Conservation (phyloP, 192 early-diverging fungal species). For the Coemansia nantahalensis region DNA sequence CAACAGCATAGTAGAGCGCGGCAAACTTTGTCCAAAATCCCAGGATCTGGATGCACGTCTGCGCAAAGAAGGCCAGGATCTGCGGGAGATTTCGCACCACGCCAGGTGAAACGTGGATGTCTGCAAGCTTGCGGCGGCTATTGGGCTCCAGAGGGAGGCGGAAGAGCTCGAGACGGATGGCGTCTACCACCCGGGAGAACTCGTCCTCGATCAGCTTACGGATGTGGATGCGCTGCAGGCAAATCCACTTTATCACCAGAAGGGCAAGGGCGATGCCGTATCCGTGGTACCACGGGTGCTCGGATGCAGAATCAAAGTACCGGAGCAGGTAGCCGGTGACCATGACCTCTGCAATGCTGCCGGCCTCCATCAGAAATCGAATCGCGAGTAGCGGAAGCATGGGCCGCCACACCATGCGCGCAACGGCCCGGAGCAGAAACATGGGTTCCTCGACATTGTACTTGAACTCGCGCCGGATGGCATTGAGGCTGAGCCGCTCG, state of each 20-base stretch:
- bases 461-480: constrained; percentile 19
- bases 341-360: background rate
- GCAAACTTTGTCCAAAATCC: constrained; percentile 5
- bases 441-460: constrained; percentile 29
- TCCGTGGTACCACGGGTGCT: constrained; percentile 23
- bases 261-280: constrained; percentile 4
- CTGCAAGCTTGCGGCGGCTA: background rate
- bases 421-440: constrained; percentile 37
- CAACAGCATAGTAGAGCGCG: constrained; percentile 18
- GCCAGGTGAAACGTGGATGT: background rate
- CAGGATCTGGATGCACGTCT: constrained; percentile 1
- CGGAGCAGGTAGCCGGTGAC: constrained; percentile 13
- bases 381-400: constrained; percentile 29
- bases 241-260: background rate
- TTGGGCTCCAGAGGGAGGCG: constrained; percentile 21
- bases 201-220: constrained; percentile 5
- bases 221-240: constrained; percentile 2
- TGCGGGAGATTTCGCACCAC: background rate
- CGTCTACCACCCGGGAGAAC: no score
- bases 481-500: constrained; percentile 11
- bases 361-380: constrained; percentile 3
- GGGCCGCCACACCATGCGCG: constrained; percentile 44
- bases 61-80: no score
- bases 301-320: constrained; percentile 20
- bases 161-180: constrained; percentile 30